phyloP scores from a whole-genome alignment of 176 grass and related monocot genomes.

The Tillandsia leiboldiana region DNA sequence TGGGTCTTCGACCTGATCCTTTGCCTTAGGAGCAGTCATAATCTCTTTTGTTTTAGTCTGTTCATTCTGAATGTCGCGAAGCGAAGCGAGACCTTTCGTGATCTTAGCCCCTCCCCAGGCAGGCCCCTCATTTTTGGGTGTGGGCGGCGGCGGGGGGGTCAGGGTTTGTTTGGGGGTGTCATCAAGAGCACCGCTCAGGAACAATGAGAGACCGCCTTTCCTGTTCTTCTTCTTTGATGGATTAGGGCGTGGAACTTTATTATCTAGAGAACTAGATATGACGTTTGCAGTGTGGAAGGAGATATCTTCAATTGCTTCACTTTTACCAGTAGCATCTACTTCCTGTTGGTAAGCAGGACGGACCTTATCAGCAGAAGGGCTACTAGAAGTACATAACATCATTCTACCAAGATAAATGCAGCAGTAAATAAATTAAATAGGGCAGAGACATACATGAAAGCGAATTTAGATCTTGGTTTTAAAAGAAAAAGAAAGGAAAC shows the following conservation, averaged over 20 bases:
- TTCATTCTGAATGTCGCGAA: conserved; percentile 89
- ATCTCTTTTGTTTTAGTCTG: conserved; percentile 56
- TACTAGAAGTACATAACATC: neutral
- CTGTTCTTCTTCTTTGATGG: conserved; percentile 84
- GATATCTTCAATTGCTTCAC: conserved; percentile 29
- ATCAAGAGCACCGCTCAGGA: conserved; percentile 93
- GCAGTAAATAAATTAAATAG: neutral
- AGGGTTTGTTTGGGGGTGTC: conserved; percentile 51
- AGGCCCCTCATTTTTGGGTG: conserved; percentile 69
- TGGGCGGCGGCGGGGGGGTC: conserved; percentile 28
- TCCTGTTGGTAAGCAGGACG: conserved; percentile 40
- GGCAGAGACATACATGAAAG: neutral
- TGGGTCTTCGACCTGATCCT: conserved; percentile 31
- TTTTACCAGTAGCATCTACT: conserved; percentile 23
- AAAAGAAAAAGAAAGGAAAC: neutral
- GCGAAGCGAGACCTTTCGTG: conserved; percentile 51
- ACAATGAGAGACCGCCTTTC: conserved; percentile 88
- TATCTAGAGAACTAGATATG: conserved; percentile 28
- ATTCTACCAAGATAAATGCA: neutral
- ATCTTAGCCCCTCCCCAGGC: conserved; percentile 89
- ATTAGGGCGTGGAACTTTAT: conserved; percentile 36
- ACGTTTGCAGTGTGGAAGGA: conserved; percentile 28
- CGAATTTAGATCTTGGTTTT: conserved; percentile 4
- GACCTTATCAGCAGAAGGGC: conserved; percentile 11
- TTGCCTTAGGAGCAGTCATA: conserved; percentile 24